Base-by-base conservation (phyloP, 208 protist species). In the Trypanosoma melophagium region DNA sequence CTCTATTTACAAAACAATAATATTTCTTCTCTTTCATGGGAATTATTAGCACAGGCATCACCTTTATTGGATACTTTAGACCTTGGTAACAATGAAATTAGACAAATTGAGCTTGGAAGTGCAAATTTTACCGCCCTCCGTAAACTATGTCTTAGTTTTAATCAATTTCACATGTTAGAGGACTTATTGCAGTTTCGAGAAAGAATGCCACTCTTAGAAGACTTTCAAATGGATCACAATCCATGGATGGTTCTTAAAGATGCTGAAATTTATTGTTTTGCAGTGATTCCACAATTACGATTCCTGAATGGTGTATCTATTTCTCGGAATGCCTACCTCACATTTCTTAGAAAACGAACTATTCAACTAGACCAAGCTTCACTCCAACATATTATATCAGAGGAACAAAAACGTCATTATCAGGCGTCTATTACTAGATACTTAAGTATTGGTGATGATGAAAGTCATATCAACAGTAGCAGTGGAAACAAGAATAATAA, bases 161-260 rank as follows among this genome's bases (percentile, higher is more conserved):
- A 93, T 60, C 42, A 66, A 19, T 61, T 90, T 35, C 17, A 69
- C 47, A 60, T 50, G 0, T 60, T 89, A n/a, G 66, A 68, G 0
- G 82, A 88, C 41, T 68, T 93, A 58, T 28, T 52, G 14, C 40
- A 66, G 24, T 66, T 89, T 17, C 45, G 70, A n/a, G 21, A 28
- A 2, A 66, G 59, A 17, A 73, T 83, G 35, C 79, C 86, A 2
- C 40, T 47, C 13, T 81, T 96, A 24, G 42, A 82, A 53, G 65
- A 60, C 35, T 74, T 95, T 17, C 24, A 75, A 45, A 67, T 86
- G 9, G 72, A 86, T 31, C 74, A 83, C 56, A 97, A 97, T 71
- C 88, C 86, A 8, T 79, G 84, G 54, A 58, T 89, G 61, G 12
- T 22, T 19, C n/a, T 42, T 35, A 69, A 76, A 25, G 24, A 47